phyloP scores from a whole-genome alignment of 2,329 filamentous ascomycete genomes.

The Pseudogymnoascus verrucosus region DNA sequence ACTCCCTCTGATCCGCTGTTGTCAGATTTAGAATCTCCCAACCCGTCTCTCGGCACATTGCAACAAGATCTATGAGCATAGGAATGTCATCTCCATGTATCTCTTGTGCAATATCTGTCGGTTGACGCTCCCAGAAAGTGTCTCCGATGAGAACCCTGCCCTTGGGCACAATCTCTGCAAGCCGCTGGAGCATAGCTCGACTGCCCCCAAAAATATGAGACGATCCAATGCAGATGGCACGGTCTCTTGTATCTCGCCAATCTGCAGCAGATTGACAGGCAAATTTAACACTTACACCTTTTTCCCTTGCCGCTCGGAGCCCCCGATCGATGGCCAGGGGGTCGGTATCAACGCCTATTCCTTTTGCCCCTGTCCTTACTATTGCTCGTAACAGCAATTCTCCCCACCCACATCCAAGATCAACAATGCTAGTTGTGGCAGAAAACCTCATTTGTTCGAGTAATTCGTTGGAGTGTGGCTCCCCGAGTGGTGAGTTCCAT shows the following conservation, averaged over 20 bases:
- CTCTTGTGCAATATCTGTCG: background rate
- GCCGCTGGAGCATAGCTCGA: slow-evolving; percentile 1
- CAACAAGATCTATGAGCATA: background rate
- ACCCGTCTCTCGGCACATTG: background rate
- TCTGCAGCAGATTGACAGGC: background rate
- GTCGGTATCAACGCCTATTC: background rate
- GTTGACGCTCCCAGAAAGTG: slow-evolving; percentile 1
- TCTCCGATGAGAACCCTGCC: slow-evolving; percentile 1
- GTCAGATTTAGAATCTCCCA: slow-evolving; percentile 1
- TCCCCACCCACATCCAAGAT: background rate
- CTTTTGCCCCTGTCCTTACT: background rate
- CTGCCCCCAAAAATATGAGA: background rate
- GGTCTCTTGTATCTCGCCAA: background rate
- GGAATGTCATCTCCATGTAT: background rate
- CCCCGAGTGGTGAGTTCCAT: slow-evolving; percentile 3
- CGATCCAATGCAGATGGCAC: background rate
- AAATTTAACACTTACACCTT: background rate
- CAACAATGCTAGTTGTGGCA: background rate
- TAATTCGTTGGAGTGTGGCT: background rate
- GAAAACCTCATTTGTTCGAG: background rate
- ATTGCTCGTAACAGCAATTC: background rate
- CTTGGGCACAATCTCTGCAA: background rate
- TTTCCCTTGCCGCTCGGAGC: background rate
- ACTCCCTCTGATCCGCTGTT: slow-evolving; percentile 3
- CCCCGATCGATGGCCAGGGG: background rate